phyloP scores from a whole-genome alignment of 2,329 filamentous ascomycete species.

The Chaetomium sp. region DNA sequence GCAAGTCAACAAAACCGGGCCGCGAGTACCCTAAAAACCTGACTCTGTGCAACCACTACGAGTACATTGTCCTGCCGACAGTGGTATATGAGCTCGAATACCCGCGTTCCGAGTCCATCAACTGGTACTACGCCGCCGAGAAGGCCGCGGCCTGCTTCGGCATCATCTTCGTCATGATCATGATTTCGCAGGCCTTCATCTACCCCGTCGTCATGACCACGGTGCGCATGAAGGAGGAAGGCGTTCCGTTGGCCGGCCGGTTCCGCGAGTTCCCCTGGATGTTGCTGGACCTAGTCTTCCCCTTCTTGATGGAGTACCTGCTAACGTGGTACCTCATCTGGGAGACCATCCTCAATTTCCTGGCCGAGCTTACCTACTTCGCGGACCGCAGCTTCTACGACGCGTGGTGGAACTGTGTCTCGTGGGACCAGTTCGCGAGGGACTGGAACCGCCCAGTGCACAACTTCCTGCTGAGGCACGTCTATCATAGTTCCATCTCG shows the following conservation, averaged over 20 bases:
- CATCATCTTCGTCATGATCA: slow-evolving; percentile 76
- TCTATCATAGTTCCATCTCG: slow-evolving; percentile 77
- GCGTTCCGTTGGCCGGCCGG: slow-evolving; percentile 61
- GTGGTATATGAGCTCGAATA: slow-evolving; percentile 80
- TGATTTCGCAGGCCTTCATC: slow-evolving; percentile 74
- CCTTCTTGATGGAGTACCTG: slow-evolving; percentile 77
- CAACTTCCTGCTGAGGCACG: slow-evolving; percentile 74
- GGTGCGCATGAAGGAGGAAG: slow-evolving; percentile 66
- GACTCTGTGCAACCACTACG: slow-evolving; percentile 64
- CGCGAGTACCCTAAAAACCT: slow-evolving; percentile 70
- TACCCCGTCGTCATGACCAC: slow-evolving; percentile 73
- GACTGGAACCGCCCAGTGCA: slow-evolving; percentile 82
- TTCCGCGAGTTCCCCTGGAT: slow-evolving; percentile 73
- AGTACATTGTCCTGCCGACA: slow-evolving; percentile 75
- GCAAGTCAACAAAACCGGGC: slow-evolving; percentile 55
- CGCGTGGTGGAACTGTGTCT: slow-evolving; percentile 65
- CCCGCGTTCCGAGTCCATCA: slow-evolving; percentile 66
- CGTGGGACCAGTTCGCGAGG: slow-evolving; percentile 76
- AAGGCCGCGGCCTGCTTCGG: slow-evolving; percentile 72
- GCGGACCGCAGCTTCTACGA: slow-evolving; percentile 74
- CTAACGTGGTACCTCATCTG: slow-evolving; percentile 82
- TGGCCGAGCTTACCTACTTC: slow-evolving; percentile 76
- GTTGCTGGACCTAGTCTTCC: slow-evolving; percentile 73
- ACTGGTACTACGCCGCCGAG: slow-evolving; percentile 75
- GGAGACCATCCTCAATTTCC: slow-evolving; percentile 72